Evolutionary conservation across 2,329 filamentous ascomycete genomes (phyloP), one percentile per base, ranked within the genome.

Genomic region (Alternaria triticina): DNA sequence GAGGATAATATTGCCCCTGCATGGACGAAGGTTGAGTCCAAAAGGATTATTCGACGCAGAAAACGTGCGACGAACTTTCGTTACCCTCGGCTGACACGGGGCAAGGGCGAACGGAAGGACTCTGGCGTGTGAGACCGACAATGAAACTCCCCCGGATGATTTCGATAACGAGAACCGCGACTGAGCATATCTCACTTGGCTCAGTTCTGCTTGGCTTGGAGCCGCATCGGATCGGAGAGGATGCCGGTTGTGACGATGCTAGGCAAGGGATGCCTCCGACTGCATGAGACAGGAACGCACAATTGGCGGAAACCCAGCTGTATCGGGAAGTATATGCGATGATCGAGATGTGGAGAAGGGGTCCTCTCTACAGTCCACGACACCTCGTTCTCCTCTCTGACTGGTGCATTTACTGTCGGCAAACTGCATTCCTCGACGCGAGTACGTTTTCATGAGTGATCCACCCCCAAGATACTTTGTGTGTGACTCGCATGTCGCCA

Each of bases 201-300:
- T 36, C 20, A 23, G 49, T 52, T 22, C 30, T 52, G 30, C 44
- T 43, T 17, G 44, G 17, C 17, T 58, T 36, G 49, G 47, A 59
- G 55, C 60, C 55, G 60, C 60, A 54, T 62, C 60, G 55, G 60
- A 59, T 44, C 60, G 55, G 60, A 62, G 43, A 30, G 23, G 36
- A 52, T 59, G 50, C 55, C 55, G 25, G 47, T 17, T 58, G n/a
- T 28, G 15, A 43, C 8, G 9, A 40, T 56, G 54, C 54, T 56
- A 46, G 44, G 8, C 9, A 15, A 27, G 28, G 6, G 36, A 30
- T 23, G 55, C 28, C 30, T 25, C 40, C 20, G 25, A 30, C 11
- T 30, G n/a, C 33, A 13, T 44, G 36, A 46, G 11, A 49, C 25
- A 36, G 12, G 13, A 20, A 27, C 49, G 43, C 17, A 55, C 50